Base-by-base conservation (phyloP, 2,329 filamentous ascomycete species). In the Exophiala bonariae region DNA sequence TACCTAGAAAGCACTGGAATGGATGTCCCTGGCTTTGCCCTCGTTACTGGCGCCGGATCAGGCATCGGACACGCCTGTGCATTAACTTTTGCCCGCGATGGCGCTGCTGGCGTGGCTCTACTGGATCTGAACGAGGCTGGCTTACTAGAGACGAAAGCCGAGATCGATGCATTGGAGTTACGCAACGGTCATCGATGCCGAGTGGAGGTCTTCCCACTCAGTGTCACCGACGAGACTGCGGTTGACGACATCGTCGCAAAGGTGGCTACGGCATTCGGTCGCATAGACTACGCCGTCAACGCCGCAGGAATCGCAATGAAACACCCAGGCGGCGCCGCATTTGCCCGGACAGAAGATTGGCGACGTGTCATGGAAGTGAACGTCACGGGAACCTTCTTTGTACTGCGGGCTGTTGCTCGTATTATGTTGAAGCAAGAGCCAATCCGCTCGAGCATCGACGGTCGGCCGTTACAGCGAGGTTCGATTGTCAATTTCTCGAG, bases 231-330 rank as follows among this genome's bases (percentile, higher is more conserved):
- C 9, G 73, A 74, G 56, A 66, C 71, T 49, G 75, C 55, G 13
- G 58, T 74, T 45, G 75, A 83, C 60, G 70, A 79, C 37, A 72
- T 75, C 23, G 76, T 76, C 13, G 78, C 83, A 57, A 72, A 76
- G 44, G 72, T 79, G 17, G 76, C 75, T 7, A 66, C 71, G 43
- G 80, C 80, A 51, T 78, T 81, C 55, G 82, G 60, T 20, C 51
- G 53, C 10, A 50, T 63, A 7, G 59, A 63, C 22, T 58, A 61
- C 14, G 55, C 61, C 1, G 47, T 61, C 44, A 63, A 63, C 50
- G 57, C 22, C 16, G 58, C 60, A 5, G 60, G 59, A 2, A 57
- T 52, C 5, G 57, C 56, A n/a, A 55, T 58, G 50, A 60, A 59
- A 36, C 57, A 59, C 41, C 16, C 34, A n/a, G 56, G 58, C 4